Evolutionary conservation across 805 yeast species (phyloP), one percentile per base, ranked within the genome.

Genomic region (Scheffersomyces amazonensis): DNA sequence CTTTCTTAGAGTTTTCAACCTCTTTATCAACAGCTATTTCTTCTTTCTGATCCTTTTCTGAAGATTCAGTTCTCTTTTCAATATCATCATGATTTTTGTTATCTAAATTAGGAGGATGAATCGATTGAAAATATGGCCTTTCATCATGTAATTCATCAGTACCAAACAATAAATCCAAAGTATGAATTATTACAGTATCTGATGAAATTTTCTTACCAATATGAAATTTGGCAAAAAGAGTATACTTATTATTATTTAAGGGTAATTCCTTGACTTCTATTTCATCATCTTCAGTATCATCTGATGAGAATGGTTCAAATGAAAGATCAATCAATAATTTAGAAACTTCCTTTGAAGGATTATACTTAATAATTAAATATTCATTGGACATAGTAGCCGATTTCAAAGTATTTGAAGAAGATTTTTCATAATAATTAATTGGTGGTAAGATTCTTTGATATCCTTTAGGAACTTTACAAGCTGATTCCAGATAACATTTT

Each of bases 141-240:
- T 54, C 30, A 38, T 63, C 69, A 12, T 34, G 35, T 37, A 62
- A 43, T 44, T 62, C 67, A n/a, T 50, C 49, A 24, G 49, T 40
- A 7, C 69, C 69, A 31, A 50, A 56, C 22, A 63, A 49, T 7
- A 62, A 48, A 35, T 58, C 60, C 12, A 63, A 36, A 16, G 54
- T 53, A 22, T 63, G 50, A 6, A 63, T 53, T 3, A 50, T 28
- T 3, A 30, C 28, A 16, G 32, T 10, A 22, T 25, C 27, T 4
- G 11, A 8, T 15, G 19, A 30, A 16, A 36, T 31, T 12, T 12
- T 8, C 3, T 17, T 23, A 19, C 31, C 4, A 4, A 11, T 10
- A 16, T 17, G 12, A 27, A 13, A 27, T 27, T 27, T 27, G 6
- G 30, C 17, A 27, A 13, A 27, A 5, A 27, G 6, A 8, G 6